Conservation (phyloP, 768 basidiomycete species). For the Tephrocybe sp. region DNA sequence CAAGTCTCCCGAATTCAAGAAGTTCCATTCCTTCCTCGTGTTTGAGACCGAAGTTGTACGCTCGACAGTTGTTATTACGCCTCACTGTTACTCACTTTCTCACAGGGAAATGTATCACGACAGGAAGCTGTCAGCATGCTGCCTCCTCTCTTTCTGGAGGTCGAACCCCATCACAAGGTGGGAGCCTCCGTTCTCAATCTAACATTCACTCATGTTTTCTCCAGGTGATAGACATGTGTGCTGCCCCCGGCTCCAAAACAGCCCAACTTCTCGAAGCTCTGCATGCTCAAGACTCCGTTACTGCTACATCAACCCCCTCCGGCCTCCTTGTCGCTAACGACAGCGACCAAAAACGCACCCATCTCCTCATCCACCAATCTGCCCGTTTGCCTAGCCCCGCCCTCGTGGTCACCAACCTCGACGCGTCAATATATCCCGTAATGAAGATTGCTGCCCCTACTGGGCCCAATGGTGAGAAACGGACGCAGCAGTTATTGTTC, state of each 20-base stretch:
- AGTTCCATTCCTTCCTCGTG: constrained; percentile 94
- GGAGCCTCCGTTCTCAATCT: background rate
- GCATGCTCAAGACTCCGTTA: constrained; percentile 72
- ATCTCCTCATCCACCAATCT: constrained; percentile 97
- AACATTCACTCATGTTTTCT: constrained; percentile 3
- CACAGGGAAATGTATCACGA: constrained; percentile 89
- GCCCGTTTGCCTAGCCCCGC: constrained; percentile 89
- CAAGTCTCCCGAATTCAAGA: constrained; percentile 87
- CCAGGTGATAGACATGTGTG: constrained; percentile 95
- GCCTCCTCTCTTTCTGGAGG: constrained; percentile 93
- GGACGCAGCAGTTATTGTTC: constrained; percentile 64
- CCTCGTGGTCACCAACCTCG: constrained; percentile 94
- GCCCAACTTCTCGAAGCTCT: constrained; percentile 95
- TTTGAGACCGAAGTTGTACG: constrained; percentile 96
- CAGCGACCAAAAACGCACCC: constrained; percentile 89
- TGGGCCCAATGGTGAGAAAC: constrained; percentile 30
- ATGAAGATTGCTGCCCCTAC: constrained; percentile 49
- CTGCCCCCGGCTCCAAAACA: constrained; percentile 97
- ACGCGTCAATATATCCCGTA: constrained; percentile 83
- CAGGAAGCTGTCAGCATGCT: constrained; percentile 99
- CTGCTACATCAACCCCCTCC: constrained; percentile 66
- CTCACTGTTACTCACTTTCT: background rate
- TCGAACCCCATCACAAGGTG: constrained; percentile 88
- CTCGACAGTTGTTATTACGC: constrained; percentile 13
- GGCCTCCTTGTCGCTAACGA: constrained; percentile 96